phyloP scores from a whole-genome alignment of 176 grass and related monocot species.

The Oryza meyeriana region DNA sequence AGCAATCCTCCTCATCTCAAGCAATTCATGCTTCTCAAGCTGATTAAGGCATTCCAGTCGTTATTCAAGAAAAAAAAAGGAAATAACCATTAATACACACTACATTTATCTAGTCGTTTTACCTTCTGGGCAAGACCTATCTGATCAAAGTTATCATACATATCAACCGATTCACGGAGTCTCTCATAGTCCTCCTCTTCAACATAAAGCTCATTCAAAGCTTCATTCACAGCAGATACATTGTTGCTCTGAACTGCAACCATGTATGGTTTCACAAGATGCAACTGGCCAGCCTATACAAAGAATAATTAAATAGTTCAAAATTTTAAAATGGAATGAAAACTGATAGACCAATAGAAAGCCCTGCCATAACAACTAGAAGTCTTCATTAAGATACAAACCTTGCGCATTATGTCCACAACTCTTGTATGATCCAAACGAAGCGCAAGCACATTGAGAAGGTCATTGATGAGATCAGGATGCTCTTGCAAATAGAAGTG shows the following conservation, averaged over 20 bases:
- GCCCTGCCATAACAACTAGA: not conserved
- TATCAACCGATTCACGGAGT: slow-evolving; percentile 93
- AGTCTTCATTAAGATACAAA: slow-evolving; percentile 26
- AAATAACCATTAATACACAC: not conserved
- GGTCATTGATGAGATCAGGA: slow-evolving; percentile 96
- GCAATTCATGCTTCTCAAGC: slow-evolving; percentile 98
- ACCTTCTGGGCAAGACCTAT: slow-evolving; percentile 98
- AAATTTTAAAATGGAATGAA: not conserved
- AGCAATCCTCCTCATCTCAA: slow-evolving; percentile 98
- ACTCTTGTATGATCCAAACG: slow-evolving; percentile 92
- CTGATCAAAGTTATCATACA: slow-evolving; percentile 98
- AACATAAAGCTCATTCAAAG: slow-evolving; percentile 94
- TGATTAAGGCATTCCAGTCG: slow-evolving; percentile 29
- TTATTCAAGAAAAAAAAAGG: slow-evolving; percentile 4
- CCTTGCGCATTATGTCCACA: slow-evolving; percentile 95
- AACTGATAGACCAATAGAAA: not conserved
- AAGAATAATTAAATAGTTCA: slow-evolving; percentile 26
- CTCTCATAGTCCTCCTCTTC: slow-evolving; percentile 96
- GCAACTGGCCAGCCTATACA: slow-evolving; percentile 79
- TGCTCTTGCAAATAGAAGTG: slow-evolving; percentile 98
- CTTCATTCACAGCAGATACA: slow-evolving; percentile 95
- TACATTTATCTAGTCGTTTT: not conserved
- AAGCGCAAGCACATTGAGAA: slow-evolving; percentile 89
- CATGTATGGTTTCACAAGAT: slow-evolving; percentile 98
- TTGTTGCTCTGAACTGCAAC: slow-evolving; percentile 99